Evolutionary conservation across 169 alveolate genomes (phyloP).

Genomic region (Eimeria acervulina): DNA sequence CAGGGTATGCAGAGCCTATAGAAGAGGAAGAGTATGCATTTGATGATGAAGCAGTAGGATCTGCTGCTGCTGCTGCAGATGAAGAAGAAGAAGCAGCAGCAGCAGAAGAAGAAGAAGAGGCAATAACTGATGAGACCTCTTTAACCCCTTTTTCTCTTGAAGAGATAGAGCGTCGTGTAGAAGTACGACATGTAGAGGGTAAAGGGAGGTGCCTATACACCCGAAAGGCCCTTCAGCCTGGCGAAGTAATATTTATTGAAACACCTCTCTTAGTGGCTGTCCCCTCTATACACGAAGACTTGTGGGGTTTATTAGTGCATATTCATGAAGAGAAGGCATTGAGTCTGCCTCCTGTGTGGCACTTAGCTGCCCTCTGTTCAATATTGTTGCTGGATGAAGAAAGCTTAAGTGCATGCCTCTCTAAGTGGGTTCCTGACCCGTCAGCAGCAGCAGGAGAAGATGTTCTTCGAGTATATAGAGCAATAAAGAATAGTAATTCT

Average conservation of each 20-base stretch:
- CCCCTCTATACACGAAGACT: constrained; percentile 52
- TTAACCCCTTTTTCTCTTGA: constrained; percentile 70
- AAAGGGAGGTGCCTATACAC: constrained; percentile 83
- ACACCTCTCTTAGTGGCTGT: constrained; percentile 78
- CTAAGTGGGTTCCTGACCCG: constrained; percentile 88
- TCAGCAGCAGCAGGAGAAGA: constrained; percentile 68
- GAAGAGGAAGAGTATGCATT: background rate
- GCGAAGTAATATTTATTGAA: constrained; percentile 76
- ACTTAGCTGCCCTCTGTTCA: constrained; percentile 88
- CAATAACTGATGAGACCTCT: background rate
- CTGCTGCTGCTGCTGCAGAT: constrained; percentile 7
- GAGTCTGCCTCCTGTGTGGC: constrained; percentile 89
- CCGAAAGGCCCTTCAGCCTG: constrained; percentile 70
- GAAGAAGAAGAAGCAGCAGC: constrained; percentile 34
- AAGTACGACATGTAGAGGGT: constrained; percentile 72
- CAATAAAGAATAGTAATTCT: too few relatives aligned
- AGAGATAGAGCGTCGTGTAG: constrained; percentile 67
- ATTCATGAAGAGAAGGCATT: constrained; percentile 64
- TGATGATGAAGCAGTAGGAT: background rate
- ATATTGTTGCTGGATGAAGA: constrained; percentile 86
- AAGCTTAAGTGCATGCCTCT: constrained; percentile 81
- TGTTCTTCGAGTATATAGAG: constrained; percentile 54
- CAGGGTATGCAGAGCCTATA: background rate
- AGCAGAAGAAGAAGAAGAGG: background rate
- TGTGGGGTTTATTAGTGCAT: constrained; percentile 39